These are phyloP conservation scores for Eucalyptus fibrosa DNA, from an alignment of 345 rosid species.

Conservation along the genomic window DNA sequence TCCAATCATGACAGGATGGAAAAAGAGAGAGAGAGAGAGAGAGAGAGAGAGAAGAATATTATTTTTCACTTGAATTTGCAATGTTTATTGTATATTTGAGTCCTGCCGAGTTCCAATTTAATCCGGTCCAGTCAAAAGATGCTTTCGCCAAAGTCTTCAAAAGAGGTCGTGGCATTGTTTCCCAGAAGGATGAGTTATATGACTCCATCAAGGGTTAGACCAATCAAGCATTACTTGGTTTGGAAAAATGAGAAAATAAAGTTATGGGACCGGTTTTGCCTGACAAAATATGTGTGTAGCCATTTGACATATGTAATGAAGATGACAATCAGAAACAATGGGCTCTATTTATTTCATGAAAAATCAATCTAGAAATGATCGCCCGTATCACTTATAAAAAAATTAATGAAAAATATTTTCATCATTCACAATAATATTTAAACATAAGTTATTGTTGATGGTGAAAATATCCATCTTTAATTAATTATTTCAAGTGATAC, in stretches of 20 bases:
- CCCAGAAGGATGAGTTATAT: background rate
- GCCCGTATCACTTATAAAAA: background rate
- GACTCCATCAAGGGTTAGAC: background rate
- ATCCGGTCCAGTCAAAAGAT: background rate
- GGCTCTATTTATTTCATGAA: too few species aligned
- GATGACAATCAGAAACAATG: accelerated
- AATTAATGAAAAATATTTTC: background rate
- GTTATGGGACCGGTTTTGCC: background rate
- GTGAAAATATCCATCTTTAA: background rate
- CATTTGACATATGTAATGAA: background rate
- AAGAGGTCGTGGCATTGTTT: background rate
- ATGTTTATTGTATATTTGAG: background rate
- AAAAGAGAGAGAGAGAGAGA: background rate
- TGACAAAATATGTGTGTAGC: background rate
- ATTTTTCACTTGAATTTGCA: background rate
- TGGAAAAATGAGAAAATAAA: background rate
- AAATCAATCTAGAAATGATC: accelerated
- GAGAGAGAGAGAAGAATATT: background rate
- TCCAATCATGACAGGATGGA: background rate
- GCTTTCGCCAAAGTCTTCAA: background rate
- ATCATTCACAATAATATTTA: background rate
- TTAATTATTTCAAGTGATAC: background rate
- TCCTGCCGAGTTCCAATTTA: background rate
- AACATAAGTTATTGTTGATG: background rate
- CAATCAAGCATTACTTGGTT: background rate